Conservation (phyloP, 345 rosid genomes). For the Eutrema japonicum region DNA sequence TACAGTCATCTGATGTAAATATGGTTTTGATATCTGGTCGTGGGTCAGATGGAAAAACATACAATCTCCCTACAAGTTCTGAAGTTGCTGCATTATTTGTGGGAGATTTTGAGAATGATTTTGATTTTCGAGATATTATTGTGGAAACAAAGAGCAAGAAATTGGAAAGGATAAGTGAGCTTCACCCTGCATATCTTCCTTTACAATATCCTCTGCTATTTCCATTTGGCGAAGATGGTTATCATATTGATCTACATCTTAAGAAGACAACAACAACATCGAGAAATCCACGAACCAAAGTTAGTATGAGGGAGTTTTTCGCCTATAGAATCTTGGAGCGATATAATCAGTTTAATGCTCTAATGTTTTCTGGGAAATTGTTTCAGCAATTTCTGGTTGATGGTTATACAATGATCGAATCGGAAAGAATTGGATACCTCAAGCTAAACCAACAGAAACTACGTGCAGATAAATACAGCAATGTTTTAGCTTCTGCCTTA, state of each 20-base stretch:
- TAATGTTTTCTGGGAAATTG: not conserved
- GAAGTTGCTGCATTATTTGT: slow-evolving; percentile 16
- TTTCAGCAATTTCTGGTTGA: not conserved
- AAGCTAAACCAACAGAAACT: not conserved
- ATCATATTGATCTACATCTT: slow-evolving; percentile 1
- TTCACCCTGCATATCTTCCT: not conserved
- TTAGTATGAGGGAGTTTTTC: slow-evolving; percentile 5
- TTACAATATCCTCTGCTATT: not conserved
- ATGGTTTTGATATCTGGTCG: not conserved
- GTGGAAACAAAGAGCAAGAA: not conserved
- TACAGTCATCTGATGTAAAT: not conserved
- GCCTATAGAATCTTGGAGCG: not conserved
- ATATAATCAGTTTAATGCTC: not conserved
- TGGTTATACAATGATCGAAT: not conserved
- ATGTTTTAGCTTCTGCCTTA: not conserved
- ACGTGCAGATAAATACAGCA: not conserved
- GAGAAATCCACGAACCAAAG: not conserved
- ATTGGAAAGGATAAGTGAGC: not conserved
- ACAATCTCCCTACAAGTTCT: not conserved
- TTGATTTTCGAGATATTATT: not conserved
- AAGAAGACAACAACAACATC: not conserved
- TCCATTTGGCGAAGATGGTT: slow-evolving; percentile 11
- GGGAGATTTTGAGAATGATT: not conserved
- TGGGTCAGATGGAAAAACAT: not conserved
- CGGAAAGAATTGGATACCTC: not conserved